Base-by-base conservation (phyloP, 202 grass and related monocot species). In the Carex sylvatica region DNA sequence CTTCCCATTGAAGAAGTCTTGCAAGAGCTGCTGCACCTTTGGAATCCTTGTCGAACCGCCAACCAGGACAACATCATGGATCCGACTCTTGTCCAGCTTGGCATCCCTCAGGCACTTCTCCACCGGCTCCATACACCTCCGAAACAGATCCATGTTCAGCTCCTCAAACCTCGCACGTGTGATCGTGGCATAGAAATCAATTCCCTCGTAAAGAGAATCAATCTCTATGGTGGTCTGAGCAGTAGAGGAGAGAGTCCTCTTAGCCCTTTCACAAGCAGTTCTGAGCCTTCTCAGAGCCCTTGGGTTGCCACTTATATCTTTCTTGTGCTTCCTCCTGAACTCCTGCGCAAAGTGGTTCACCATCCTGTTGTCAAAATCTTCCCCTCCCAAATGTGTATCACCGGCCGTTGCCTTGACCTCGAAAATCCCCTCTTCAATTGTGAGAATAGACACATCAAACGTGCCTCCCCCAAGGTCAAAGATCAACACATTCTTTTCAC, bases 401-500 rank as follows among this genome's bases (percentile, higher is more conserved):
- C 94, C 94, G 0, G 88, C 94, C 0, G 87, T 97, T 44, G 91
- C 73, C 78, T 92, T 97, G 26, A 97, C 91, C 78, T 97, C 94
- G 9, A 94, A 92, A 56, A 94, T 94, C 8, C 91, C 91, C 78
- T 94, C 94, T 67, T 97, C 90, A 16, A 97, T 94, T 55, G 86
- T 91, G 38, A 97, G 84, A 77, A 97, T 86, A 13, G 94, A 97
- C 3, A 97, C 94, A 10, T 97, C 94, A n/a, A 97, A 94, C 24
- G 90, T 97, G 15, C 94, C 94, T 3, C 90, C 92, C 2, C 94
- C 94, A 3, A 97, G 90, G 70, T 97, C 94, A 10, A 97, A 97
- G 65, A 97, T 94, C 54, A 97, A 90, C 22, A 94, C 94, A 35
- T 91, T 90, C 88, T 90, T 92, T 85, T 92, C 91, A 1, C 84